Percentiles rank a stretch among this genome's conserved stretches.
Evolutionary conservation across 768 basidiomycete species (phyloP).

Genomic region (Leucocoprinus sp.): DNA sequence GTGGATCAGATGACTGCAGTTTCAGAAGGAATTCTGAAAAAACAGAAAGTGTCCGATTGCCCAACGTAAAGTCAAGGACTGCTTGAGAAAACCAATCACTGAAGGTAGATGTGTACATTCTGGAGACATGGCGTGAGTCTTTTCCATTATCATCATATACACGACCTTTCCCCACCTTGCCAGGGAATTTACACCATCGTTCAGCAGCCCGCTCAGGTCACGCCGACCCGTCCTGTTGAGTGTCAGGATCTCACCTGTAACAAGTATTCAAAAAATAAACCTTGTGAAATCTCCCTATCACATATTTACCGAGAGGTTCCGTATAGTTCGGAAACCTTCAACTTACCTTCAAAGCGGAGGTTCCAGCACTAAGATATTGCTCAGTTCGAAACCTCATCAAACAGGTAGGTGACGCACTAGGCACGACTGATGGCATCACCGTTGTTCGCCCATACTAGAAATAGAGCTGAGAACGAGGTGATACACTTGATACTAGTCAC

Average conservation of each 20-base stretch:
- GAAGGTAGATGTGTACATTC: slow-evolving; percentile 84
- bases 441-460: slow-evolving; percentile 92
- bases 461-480: background rate
- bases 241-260: slow-evolving; percentile 4
- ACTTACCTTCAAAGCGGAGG: slow-evolving; percentile 87
- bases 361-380: slow-evolving; percentile 64
- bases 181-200: slow-evolving; percentile 93
- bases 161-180: slow-evolving; percentile 42
- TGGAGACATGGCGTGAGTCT: slow-evolving; percentile 18
- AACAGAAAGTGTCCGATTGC: slow-evolving; percentile 76
- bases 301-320: slow-evolving; percentile 5
- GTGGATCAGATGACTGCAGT: slow-evolving; percentile 85
- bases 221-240: slow-evolving; percentile 81
- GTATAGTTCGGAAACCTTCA: background rate
- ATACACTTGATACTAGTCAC: background rate
- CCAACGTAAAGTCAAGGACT: slow-evolving; percentile 88
- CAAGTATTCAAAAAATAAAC: slow-evolving; percentile 27
- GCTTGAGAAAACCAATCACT: slow-evolving; percentile 97
- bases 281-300: slow-evolving; percentile 80
- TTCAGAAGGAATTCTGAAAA: slow-evolving; percentile 92
- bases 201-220: slow-evolving; percentile 83
- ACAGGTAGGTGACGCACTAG: slow-evolving; percentile 45
- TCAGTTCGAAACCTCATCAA: background rate
- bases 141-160: background rate
- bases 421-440: slow-evolving; percentile 90